Evolutionary conservation across 116 monocot genomes (phyloP).

Genomic region (Dioscorea cayenensis): DNA sequence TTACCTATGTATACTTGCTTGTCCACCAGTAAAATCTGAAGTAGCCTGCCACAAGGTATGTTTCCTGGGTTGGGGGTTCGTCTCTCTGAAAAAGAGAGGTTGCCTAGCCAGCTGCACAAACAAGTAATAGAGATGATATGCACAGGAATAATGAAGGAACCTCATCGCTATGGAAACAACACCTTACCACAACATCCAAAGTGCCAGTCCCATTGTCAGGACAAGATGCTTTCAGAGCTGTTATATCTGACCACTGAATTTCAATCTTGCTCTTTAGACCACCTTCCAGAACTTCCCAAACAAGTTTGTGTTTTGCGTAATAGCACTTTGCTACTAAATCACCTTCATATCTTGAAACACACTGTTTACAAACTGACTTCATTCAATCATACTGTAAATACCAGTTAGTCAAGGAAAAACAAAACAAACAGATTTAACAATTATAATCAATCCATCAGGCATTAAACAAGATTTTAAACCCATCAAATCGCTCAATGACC

Average conservation of each 20-base stretch:
- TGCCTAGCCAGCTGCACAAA: constrained; percentile 25
- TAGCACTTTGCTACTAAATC: constrained; percentile 37
- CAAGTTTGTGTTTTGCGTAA: constrained; percentile 39
- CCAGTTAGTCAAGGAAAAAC: not conserved
- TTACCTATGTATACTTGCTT: constrained; percentile 31
- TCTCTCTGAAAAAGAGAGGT: constrained; percentile 43
- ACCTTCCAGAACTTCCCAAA: constrained; percentile 37
- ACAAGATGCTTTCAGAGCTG: constrained; percentile 20
- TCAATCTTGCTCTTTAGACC: constrained; percentile 42
- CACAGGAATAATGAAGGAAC: not conserved
- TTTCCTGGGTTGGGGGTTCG: constrained; percentile 51
- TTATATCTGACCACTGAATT: constrained; percentile 37
- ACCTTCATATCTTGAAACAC: constrained; percentile 61
- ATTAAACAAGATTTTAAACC: not conserved
- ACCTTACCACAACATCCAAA: constrained; percentile 62
- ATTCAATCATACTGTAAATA: not conserved
- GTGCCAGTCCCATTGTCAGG: constrained; percentile 41
- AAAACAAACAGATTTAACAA: not conserved
- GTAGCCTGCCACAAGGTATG: constrained; percentile 42
- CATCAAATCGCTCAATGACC: not conserved
- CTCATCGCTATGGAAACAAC: not conserved
- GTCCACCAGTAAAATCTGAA: constrained; percentile 43
- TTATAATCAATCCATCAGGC: not conserved
- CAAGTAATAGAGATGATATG: not conserved
- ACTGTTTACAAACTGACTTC: constrained; percentile 28